phyloP scores from a whole-genome alignment of 2,329 filamentous ascomycete genomes.

The Colletotrichum shisoi region DNA sequence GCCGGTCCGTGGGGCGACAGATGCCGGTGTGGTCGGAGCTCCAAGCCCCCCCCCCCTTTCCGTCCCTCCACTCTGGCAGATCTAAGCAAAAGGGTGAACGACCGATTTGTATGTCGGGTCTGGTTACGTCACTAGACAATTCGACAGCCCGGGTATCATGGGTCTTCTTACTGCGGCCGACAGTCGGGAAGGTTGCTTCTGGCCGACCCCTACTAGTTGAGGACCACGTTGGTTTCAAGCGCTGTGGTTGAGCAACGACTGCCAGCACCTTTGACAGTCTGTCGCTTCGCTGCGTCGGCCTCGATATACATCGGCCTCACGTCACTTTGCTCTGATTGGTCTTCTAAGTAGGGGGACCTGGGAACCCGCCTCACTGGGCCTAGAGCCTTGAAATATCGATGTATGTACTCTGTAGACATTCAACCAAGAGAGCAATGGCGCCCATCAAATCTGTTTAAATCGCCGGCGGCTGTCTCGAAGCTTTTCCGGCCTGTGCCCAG shows the following conservation, averaged over 20 bases:
- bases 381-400: not conserved
- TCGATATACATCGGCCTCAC: too few species aligned
- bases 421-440: not conserved
- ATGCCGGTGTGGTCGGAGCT: not conserved
- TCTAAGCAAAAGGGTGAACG: not conserved
- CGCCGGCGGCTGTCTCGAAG: not conserved
- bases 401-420: not conserved
- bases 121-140: not conserved
- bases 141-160: constrained; percentile 1
- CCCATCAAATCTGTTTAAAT: constrained; percentile 2
- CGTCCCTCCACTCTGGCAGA: not conserved
- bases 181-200: too few species aligned
- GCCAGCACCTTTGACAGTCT: too few species aligned
- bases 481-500: constrained; percentile 2
- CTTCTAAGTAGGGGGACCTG: not conserved
- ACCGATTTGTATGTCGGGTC: constrained; percentile 6
- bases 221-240: too few species aligned
- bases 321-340: not conserved
- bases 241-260: too few species aligned
- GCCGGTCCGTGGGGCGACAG: constrained; percentile 24
- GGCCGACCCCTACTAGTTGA: too few species aligned
- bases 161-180: not conserved
- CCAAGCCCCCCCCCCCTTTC: not conserved
- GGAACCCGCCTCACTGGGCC: not conserved
- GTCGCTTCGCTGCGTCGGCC: too few species aligned